Evolutionary conservation across 2,329 filamentous ascomycete genomes (phyloP).

Genomic region (Penicillium sp.): DNA sequence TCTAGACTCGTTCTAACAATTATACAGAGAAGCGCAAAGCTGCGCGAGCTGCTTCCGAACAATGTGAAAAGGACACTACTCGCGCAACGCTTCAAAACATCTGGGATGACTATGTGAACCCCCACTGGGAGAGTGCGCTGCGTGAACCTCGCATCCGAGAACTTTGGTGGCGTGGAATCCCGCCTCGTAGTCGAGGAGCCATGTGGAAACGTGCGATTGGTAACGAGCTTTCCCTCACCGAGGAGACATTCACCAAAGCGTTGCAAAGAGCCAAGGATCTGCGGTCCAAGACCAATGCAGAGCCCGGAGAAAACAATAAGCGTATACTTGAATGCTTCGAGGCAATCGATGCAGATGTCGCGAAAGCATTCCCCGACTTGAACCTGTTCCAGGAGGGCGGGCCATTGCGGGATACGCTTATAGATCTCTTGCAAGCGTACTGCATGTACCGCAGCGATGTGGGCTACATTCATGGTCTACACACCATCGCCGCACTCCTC

Average conservation of each 20-base stretch:
- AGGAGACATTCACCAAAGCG: conserved; percentile 63
- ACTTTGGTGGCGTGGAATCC: conserved; percentile 69
- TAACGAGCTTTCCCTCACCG: conserved; percentile 64
- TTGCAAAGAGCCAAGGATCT: conserved; percentile 61
- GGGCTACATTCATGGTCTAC: conserved; percentile 65
- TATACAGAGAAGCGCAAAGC: conserved; percentile 56
- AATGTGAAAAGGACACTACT: conserved; percentile 58
- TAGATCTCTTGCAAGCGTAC: conserved; percentile 67
- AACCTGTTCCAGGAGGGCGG: conserved; percentile 62
- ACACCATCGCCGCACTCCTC: conserved; percentile 64
- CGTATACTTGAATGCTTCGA: conserved; percentile 59
- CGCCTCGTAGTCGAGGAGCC: conserved; percentile 60
- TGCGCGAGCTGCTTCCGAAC: conserved; percentile 53
- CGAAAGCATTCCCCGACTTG: conserved; percentile 62
- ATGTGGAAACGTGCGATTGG: conserved; percentile 67
- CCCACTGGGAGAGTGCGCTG: conserved; percentile 64
- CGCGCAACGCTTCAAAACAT: conserved; percentile 62
- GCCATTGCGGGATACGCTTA: conserved; percentile 61
- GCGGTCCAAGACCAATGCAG: conserved; percentile 50
- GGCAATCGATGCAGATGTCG: conserved; percentile 60
- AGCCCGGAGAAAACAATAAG: conserved; percentile 51
- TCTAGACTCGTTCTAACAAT: conserved; percentile 18
- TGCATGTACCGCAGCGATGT: conserved; percentile 68
- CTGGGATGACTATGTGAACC: conserved; percentile 67
- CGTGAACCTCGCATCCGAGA: conserved; percentile 62